A percentile compares a stretch with the other conserved stretches of the same genome.
Evolutionary conservation across 441 rosid genomes (phyloP).

Genomic region (Geranium incanum): DNA sequence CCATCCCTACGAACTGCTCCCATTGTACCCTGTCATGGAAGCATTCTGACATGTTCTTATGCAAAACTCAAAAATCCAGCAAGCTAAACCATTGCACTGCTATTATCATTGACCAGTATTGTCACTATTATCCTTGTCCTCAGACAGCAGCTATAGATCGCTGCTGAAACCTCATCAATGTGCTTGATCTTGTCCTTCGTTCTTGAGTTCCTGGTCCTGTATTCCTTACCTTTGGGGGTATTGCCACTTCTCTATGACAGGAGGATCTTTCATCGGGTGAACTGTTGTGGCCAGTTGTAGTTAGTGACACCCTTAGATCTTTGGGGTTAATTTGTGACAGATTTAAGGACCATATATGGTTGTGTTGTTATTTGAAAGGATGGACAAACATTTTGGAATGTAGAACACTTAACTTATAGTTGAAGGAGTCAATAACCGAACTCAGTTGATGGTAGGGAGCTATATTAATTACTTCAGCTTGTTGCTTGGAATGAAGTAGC

Average conservation of each 20-base stretch:
- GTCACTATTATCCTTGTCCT: neutral
- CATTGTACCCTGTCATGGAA: neutral
- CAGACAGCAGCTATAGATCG: neutral
- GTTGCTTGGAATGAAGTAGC: neutral
- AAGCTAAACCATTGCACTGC: neutral
- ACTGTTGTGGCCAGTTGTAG: neutral
- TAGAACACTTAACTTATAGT: neutral
- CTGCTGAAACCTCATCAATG: neutral
- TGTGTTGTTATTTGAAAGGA: neutral
- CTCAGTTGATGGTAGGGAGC: neutral
- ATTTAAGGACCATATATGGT: neutral
- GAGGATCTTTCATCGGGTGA: neutral
- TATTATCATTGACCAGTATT: neutral
- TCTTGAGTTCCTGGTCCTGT: neutral
- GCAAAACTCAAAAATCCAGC: neutral
- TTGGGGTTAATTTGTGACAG: constrained; percentile 4
- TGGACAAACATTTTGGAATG: constrained; percentile 2
- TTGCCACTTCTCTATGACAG: neutral
- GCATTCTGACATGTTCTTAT: neutral
- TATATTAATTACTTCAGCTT: neutral
- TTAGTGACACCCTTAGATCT: neutral
- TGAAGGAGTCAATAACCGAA: neutral
- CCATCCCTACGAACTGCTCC: neutral
- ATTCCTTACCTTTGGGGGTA: constrained; percentile 1
- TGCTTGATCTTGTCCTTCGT: neutral